Conservation (phyloP, 2,329 filamentous ascomycete genomes). For the Colletotrichum spaethianum region DNA sequence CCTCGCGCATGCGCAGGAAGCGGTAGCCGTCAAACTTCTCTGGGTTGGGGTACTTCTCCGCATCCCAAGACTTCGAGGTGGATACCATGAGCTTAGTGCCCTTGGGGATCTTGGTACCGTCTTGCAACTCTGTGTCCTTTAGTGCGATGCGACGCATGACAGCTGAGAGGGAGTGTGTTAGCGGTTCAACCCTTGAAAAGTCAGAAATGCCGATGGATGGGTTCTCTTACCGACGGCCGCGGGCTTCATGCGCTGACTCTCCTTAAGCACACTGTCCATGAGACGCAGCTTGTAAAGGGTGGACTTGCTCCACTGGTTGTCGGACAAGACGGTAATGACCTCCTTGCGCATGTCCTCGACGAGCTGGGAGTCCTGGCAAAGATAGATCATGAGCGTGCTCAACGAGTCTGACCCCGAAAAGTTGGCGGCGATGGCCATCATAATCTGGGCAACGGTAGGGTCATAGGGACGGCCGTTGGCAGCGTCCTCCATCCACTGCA, state of each 20-base stretch:
- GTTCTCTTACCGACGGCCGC: slow-evolving; percentile 1
- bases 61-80: not conserved
- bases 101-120: slow-evolving; percentile 17
- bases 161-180: slow-evolving; percentile 1
- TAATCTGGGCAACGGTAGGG: slow-evolving; percentile 76
- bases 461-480: slow-evolving; percentile 73
- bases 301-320: slow-evolving; percentile 53
- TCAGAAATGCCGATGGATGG: not conserved
- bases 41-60: not conserved
- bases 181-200: not conserved
- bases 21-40: not conserved
- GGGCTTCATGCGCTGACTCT: slow-evolving; percentile 49
- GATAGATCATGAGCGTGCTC: slow-evolving; percentile 55
- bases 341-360: slow-evolving; percentile 58
- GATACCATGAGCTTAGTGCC: slow-evolving; percentile 8
- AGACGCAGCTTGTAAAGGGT: slow-evolving; percentile 55
- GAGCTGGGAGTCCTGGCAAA: slow-evolving; percentile 55
- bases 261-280: slow-evolving; percentile 58
- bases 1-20: slow-evolving; percentile 43
- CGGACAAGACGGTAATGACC: slow-evolving; percentile 51
- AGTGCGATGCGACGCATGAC: slow-evolving; percentile 3
- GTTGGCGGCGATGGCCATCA: slow-evolving; percentile 77
- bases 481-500: slow-evolving; percentile 58
- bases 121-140: not conserved
- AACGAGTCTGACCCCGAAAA: slow-evolving; percentile 57